Conservation (phyloP, 164 flowering plant species). For the Vitis amurensis region DNA sequence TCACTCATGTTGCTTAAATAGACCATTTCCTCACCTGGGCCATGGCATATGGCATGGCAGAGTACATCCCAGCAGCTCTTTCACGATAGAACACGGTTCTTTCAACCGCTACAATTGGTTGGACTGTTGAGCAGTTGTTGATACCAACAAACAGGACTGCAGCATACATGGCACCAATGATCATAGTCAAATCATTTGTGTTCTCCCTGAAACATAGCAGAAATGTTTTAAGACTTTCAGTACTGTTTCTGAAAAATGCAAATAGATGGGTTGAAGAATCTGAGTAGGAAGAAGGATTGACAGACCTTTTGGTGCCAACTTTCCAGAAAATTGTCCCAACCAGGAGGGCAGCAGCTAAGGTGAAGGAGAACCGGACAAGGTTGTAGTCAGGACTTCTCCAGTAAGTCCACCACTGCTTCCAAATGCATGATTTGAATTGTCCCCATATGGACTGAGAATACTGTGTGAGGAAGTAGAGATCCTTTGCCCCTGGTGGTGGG, state of each 20-base stretch:
- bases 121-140: constrained; percentile 76
- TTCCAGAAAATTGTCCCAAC: constrained; percentile 86
- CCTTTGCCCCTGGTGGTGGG: constrained; percentile 71
- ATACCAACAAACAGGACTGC: constrained; percentile 76
- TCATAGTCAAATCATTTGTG: constrained; percentile 46
- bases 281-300: background rate
- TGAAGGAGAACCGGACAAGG: constrained; percentile 74
- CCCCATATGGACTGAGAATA: constrained; percentile 71
- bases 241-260: background rate
- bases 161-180: constrained; percentile 87
- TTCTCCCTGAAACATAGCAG: constrained; percentile 43
- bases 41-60: constrained; percentile 84
- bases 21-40: constrained; percentile 59
- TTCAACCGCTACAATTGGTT: constrained; percentile 81
- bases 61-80: constrained; percentile 95
- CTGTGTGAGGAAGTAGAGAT: constrained; percentile 66
- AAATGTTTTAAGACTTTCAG: background rate
- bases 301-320: constrained; percentile 63
- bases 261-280: too few species aligned
- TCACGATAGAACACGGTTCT: constrained; percentile 90
- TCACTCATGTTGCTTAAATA: too few species aligned
- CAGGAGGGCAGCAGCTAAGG: constrained; percentile 65
- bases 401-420: constrained; percentile 90
- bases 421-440: constrained; percentile 85
- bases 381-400: constrained; percentile 98